A percentile compares a stretch with the other conserved stretches of the same genome.
phyloP scores from a whole-genome alignment of 176 grass and related monocot species.

The Avena atlantica region DNA sequence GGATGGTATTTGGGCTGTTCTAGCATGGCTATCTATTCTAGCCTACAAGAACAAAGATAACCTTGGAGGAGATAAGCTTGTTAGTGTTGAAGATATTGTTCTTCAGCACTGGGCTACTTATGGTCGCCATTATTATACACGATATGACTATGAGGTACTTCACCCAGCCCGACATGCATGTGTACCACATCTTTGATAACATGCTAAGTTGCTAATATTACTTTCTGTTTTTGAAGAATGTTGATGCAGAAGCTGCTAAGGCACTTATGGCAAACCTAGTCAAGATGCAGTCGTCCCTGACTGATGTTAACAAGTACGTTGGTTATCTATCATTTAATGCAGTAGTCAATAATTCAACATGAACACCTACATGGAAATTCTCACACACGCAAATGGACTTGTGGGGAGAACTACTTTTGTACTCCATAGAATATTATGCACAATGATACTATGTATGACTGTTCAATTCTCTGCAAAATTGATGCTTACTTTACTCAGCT shows the following conservation, averaged over 20 bases:
- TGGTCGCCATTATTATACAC: slow-evolving; percentile 99
- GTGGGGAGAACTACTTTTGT: background rate
- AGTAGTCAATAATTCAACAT: background rate
- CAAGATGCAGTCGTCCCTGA: slow-evolving; percentile 75
- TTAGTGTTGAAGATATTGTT: slow-evolving; percentile 94
- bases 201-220: slow-evolving; percentile 24
- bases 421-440: background rate
- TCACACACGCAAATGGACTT: background rate
- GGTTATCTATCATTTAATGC: background rate
- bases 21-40: slow-evolving; percentile 98
- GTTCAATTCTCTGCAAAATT: background rate
- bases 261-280: slow-evolving; percentile 87
- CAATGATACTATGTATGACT: background rate
- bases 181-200: background rate
- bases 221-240: slow-evolving; percentile 75
- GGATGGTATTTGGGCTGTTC: slow-evolving; percentile 99
- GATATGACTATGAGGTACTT: slow-evolving; percentile 95
- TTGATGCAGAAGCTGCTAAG: slow-evolving; percentile 86
- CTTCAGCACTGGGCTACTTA: slow-evolving; percentile 88
- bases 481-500: background rate
- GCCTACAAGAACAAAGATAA: slow-evolving; percentile 95
- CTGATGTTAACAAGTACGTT: slow-evolving; percentile 90
- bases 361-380: slow-evolving; percentile 4
- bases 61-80: slow-evolving; percentile 81
- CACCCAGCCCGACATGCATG: background rate